Evolutionary conservation across 345 rosid genomes (phyloP).

Genomic region (Ailanthus altissimus): DNA sequence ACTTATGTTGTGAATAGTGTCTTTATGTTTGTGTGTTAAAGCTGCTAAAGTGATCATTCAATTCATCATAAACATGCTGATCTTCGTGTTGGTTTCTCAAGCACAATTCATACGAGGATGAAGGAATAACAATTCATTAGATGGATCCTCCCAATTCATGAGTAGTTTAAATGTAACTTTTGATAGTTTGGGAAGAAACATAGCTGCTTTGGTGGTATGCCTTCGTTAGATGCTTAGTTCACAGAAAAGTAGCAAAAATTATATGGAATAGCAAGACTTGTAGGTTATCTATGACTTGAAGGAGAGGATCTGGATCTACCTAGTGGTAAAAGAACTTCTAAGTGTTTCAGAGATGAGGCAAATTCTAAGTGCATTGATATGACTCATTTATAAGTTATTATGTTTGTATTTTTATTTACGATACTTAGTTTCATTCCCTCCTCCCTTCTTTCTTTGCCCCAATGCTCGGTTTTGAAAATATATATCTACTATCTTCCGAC

Average conservation of each 20-base stretch:
- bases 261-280: background rate
- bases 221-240: background rate
- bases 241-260: background rate
- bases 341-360: background rate
- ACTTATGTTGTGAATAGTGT: constrained; percentile 15
- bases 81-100: background rate
- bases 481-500: constrained; percentile 13
- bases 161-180: background rate
- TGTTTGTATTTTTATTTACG: background rate
- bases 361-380: constrained; percentile 3
- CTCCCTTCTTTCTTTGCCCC: constrained; percentile 9
- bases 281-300: background rate
- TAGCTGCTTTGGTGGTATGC: background rate
- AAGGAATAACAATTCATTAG: background rate
- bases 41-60: background rate
- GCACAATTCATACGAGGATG: constrained; percentile 10
- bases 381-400: background rate
- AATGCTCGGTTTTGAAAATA: constrained; percentile 6
- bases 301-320: background rate
- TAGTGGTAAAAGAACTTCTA: background rate
- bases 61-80: background rate
- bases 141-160: background rate
- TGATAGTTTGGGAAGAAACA: constrained; percentile 5
- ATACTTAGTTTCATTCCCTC: background rate
- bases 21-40: background rate